Percentiles rank a stretch among this genome's conserved stretches.
Evolutionary conservation across 2,329 filamentous ascomycete species (phyloP).

Genomic region (Fusarium subtropicale): DNA sequence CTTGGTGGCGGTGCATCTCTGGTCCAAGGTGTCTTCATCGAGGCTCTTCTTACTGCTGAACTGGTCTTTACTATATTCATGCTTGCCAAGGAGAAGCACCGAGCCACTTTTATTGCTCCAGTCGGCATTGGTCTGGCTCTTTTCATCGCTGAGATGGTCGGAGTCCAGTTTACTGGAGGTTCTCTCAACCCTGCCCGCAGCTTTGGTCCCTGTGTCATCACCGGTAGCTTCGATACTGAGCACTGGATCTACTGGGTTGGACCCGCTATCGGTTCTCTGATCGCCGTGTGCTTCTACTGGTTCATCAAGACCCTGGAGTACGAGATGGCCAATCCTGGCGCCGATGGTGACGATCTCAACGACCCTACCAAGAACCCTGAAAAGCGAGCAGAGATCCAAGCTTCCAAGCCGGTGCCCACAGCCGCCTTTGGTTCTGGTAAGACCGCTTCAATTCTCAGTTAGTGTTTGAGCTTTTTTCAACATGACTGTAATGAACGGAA

Average conservation of each 20-base stretch:
- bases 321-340: constrained; percentile 61
- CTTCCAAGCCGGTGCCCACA: constrained; percentile 28
- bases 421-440: constrained; percentile 36
- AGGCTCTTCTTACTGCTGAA: constrained; percentile 61
- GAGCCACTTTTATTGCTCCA: constrained; percentile 60
- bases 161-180: constrained; percentile 61
- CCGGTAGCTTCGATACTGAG: constrained; percentile 54
- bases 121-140: constrained; percentile 61
- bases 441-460: constrained; percentile 42
- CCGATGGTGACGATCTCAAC: constrained; percentile 58
- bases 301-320: constrained; percentile 57
- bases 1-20: constrained; percentile 55
- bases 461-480: neutral
- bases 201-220: constrained; percentile 60
- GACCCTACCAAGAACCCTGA: constrained; percentile 59
- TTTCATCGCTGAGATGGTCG: constrained; percentile 60
- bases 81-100: constrained; percentile 64
- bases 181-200: constrained; percentile 61
- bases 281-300: constrained; percentile 54
- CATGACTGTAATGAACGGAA: constrained; percentile 14
- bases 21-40: constrained; percentile 62
- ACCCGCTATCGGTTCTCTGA: constrained; percentile 50
- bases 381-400: constrained; percentile 51
- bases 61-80: constrained; percentile 63
- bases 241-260: constrained; percentile 63